phyloP scores from a whole-genome alignment of 2,329 filamentous ascomycete genomes.

The Akanthomyces muscarius region DNA sequence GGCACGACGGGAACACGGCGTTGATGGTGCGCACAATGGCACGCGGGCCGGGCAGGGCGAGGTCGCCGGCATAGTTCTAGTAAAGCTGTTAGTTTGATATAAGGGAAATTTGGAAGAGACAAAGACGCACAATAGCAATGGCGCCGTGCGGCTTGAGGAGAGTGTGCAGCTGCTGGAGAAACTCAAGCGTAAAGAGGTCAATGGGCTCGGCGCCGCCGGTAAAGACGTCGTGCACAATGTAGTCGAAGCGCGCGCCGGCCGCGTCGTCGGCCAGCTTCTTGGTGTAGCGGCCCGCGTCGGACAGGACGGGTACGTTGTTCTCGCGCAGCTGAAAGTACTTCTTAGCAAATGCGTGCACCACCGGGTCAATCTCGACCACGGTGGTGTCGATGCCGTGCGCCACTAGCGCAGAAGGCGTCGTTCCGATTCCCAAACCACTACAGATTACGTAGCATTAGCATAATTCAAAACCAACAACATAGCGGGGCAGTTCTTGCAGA shows the following conservation, averaged over 20 bases:
- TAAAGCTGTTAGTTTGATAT: slow-evolving; percentile 19
- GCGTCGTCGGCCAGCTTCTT: slow-evolving; percentile 40
- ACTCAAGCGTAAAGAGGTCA: slow-evolving; percentile 80
- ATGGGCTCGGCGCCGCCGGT: slow-evolving; percentile 92
- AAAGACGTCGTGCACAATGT: slow-evolving; percentile 96
- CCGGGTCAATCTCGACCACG: slow-evolving; percentile 89
- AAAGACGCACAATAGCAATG: slow-evolving; percentile 72
- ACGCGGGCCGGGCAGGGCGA: slow-evolving; percentile 69
- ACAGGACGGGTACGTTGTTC: slow-evolving; percentile 75
- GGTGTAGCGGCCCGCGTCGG: slow-evolving; percentile 74
- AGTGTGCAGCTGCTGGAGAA: slow-evolving; percentile 65
- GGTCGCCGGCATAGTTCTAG: slow-evolving; percentile 91
- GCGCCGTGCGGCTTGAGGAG: slow-evolving; percentile 76
- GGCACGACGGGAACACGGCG: slow-evolving; percentile 80
- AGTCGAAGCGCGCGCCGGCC: slow-evolving; percentile 62
- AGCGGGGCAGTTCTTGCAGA: slow-evolving; percentile 12
- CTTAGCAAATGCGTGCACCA: slow-evolving; percentile 76
- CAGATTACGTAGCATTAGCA: background rate
- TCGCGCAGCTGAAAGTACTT: slow-evolving; percentile 77
- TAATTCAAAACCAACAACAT: background rate
- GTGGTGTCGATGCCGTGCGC: slow-evolving; percentile 88
- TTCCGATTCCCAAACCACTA: slow-evolving; percentile 88
- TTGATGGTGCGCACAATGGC: slow-evolving; percentile 80
- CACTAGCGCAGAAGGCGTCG: slow-evolving; percentile 81
- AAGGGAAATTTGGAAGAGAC: background rate